Percentiles rank a stretch among this genome's conserved stretches.
phyloP scores from a whole-genome alignment of 768 basidiomycete species.

The Rubroboletus satanas region DNA sequence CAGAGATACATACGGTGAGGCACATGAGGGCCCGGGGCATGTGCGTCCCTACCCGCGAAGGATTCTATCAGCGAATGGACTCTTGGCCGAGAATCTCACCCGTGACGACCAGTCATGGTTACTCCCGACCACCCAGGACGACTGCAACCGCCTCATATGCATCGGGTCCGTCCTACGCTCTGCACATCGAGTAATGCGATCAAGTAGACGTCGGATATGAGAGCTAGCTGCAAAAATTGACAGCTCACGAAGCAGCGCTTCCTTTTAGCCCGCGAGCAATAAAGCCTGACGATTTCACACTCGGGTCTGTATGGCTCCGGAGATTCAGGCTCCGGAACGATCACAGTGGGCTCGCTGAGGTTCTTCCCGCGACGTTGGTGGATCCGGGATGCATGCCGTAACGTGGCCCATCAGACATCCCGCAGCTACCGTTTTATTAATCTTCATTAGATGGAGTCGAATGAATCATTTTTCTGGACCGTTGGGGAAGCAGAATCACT shows the following conservation, averaged over 20 bases:
- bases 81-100: neutral
- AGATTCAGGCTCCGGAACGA: neutral
- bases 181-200: neutral
- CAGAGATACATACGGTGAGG: too few species aligned
- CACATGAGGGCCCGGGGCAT: too few species aligned
- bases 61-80: neutral
- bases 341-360: neutral
- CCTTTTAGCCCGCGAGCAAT: too few species aligned
- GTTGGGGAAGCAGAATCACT: neutral
- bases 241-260: too few species aligned
- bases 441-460: neutral
- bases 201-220: neutral
- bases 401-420: neutral
- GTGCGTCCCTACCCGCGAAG: neutral
- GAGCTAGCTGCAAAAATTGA: neutral
- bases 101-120: too few species aligned
- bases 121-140: neutral
- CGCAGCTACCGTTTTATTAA: neutral
- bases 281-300: too few species aligned
- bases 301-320: too few species aligned
- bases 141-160: neutral
- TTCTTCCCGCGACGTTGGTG: conserved; percentile 1
- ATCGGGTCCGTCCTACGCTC: neutral
- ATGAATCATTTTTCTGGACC: neutral
- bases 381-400: neutral